phyloP scores from a whole-genome alignment of 345 rosid species.

The Melaleuca alternifolia region DNA sequence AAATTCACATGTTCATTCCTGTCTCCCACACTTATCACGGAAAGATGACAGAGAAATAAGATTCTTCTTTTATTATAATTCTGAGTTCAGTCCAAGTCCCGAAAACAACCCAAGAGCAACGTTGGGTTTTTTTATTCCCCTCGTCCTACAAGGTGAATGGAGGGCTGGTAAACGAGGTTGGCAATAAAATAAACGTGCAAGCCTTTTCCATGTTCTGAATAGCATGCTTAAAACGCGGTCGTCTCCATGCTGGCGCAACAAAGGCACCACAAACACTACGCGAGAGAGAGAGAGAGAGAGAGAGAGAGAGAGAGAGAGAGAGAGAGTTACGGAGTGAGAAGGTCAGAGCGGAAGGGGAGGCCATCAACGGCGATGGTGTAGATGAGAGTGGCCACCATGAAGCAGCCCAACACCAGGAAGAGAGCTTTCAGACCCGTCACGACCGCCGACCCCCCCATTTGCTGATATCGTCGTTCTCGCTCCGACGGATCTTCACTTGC shows the following conservation, averaged over 20 bases:
- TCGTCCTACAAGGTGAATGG: not conserved
- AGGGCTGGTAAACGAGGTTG: not conserved
- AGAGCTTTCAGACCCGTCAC: constrained; percentile 30
- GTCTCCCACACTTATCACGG: not conserved
- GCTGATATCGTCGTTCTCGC: not conserved
- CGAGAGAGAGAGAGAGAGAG: not conserved
- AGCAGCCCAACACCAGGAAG: constrained; percentile 29
- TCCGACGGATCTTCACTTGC: not conserved
- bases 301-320: not conserved
- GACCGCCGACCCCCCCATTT: constrained; percentile 27
- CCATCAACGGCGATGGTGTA: constrained; percentile 57
- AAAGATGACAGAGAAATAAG: not conserved
- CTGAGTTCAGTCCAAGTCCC: not conserved
- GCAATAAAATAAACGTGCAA: not conserved
- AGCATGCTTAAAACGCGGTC: not conserved
- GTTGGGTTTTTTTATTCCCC: not conserved
- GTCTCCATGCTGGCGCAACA: not conserved
- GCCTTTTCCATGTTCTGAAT: not conserved
- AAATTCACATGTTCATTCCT: not conserved
- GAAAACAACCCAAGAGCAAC: not conserved
- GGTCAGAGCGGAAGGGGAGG: constrained; percentile 57
- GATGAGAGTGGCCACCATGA: constrained; percentile 42
- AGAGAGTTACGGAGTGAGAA: constrained; percentile 54
- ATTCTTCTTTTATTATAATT: not conserved
- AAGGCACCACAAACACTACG: not conserved